phyloP scores from a whole-genome alignment of 306 rosid species.

The Gillenia trifoliata region DNA sequence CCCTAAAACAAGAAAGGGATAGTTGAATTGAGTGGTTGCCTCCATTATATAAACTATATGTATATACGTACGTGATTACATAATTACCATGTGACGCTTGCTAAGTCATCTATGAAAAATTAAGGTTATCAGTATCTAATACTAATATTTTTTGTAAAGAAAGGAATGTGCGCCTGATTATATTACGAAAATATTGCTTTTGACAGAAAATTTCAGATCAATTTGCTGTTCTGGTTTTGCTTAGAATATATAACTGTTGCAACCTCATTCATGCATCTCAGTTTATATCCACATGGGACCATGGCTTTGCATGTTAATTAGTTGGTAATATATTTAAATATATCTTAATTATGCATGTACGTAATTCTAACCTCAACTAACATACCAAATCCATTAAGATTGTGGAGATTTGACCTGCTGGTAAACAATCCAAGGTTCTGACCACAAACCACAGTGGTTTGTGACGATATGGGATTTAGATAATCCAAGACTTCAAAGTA shows the following conservation, averaged over 20 bases:
- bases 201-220: background rate
- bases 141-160: background rate
- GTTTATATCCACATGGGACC: background rate
- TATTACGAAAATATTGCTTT: background rate
- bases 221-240: background rate
- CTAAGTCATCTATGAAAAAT: background rate
- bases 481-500: background rate
- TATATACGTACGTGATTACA: background rate
- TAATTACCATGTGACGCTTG: background rate
- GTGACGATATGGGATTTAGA: background rate
- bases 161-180: background rate
- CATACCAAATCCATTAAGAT: background rate
- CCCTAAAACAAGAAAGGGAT: background rate
- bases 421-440: background rate
- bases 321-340: background rate
- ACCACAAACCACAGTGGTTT: background rate
- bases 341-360: background rate
- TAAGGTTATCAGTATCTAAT: background rate
- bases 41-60: background rate
- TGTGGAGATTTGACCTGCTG: background rate
- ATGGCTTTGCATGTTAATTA: background rate
- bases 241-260: background rate
- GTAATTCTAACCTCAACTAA: background rate
- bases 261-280: background rate
- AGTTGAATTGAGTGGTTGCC: background rate